Evolutionary conservation across 2,329 filamentous ascomycete genomes (phyloP).

Genomic region (Thelonectria discophora): DNA sequence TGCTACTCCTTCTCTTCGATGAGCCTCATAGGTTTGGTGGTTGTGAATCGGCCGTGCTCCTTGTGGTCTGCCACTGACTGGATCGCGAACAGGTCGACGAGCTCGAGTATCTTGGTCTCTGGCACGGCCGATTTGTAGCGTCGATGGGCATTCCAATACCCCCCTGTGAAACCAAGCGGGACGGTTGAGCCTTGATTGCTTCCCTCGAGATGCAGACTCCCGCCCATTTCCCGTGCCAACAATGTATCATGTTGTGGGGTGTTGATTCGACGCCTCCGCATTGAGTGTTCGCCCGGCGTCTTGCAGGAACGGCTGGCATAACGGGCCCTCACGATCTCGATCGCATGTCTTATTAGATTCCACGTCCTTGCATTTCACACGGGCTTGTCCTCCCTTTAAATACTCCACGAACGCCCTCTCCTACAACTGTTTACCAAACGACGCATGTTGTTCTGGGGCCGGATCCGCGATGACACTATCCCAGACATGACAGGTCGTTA

Average conservation of each 20-base stretch:
- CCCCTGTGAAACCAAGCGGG: neutral
- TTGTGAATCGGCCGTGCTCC: neutral
- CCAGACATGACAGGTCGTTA: slow-evolving; percentile 13
- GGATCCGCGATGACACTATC: slow-evolving; percentile 21
- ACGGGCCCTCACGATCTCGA: slow-evolving; percentile 27
- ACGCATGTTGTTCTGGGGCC: slow-evolving; percentile 9
- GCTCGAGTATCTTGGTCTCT: neutral
- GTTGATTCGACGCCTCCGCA: neutral
- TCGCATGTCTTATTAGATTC: slow-evolving; percentile 31
- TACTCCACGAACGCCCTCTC: slow-evolving; percentile 28
- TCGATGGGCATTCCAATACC: neutral
- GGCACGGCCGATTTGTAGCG: slow-evolving; percentile 2
- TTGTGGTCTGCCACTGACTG: slow-evolving; percentile 15
- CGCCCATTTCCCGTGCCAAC: slow-evolving; percentile 1
- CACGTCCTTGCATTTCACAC: slow-evolving; percentile 28
- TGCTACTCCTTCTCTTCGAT: slow-evolving; percentile 10
- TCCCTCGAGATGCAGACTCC: slow-evolving; percentile 3
- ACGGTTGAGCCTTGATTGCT: neutral
- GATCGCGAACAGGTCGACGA: slow-evolving; percentile 1
- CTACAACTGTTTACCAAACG: slow-evolving; percentile 31
- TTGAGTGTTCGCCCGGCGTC: neutral
- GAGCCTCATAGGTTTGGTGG: neutral
- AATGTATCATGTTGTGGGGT: slow-evolving; percentile 1
- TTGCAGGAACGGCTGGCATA: slow-evolving; percentile 12
- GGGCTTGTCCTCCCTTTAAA: slow-evolving; percentile 27